Base-by-base conservation (phyloP, 768 basidiomycete genomes). In the Amanita polypyramis region DNA sequence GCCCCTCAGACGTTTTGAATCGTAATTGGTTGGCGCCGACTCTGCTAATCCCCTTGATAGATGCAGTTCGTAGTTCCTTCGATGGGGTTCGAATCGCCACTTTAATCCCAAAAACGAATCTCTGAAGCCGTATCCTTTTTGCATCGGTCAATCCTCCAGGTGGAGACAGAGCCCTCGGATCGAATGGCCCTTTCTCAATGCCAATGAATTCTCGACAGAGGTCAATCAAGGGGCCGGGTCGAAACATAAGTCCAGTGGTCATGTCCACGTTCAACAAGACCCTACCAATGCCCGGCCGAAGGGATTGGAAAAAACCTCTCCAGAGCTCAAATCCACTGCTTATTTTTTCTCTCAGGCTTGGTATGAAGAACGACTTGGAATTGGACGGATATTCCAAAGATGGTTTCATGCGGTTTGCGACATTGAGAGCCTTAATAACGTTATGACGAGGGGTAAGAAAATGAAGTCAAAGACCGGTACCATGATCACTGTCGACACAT, bases 291-390 rank as follows among this genome's bases (percentile, higher is more conserved):
- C 74, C 76, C 3, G 86, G 85, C 12, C 87, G 73, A 8, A 87
- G 73, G 0, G 82, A 84, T 59, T 88, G 87, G 62, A 90, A 88
- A 47, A 85, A 85, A 0, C 87, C 87, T 4, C 85, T 72, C 84
- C 85, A 85, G 1, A 87, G 69, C 11, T 77, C 72, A 3, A 90
- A 69, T 0, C 88, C 86, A 0, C 61, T 56, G 0, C 85, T 82
- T 19, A 86, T 69, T 25, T 63, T 56, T 40, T 67, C 72, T 5
- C 64, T 71, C 46, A 78, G 83, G 1, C 63, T 59, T 17, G 74
- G 62, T 0, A 80, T 81, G 60, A 80, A 90, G 63, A 90, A 88
- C 0, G 82, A 85, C 0, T 85, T 73, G 6, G 78, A 73, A 45
- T 86, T 82, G 69, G 80, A 85, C 0, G 85, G 83, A 47, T 79